Percentiles rank a stretch among this genome's conserved stretches.
Conservation (phyloP, 805 yeast species). For the Yarrowia phangngaensis region DNA sequence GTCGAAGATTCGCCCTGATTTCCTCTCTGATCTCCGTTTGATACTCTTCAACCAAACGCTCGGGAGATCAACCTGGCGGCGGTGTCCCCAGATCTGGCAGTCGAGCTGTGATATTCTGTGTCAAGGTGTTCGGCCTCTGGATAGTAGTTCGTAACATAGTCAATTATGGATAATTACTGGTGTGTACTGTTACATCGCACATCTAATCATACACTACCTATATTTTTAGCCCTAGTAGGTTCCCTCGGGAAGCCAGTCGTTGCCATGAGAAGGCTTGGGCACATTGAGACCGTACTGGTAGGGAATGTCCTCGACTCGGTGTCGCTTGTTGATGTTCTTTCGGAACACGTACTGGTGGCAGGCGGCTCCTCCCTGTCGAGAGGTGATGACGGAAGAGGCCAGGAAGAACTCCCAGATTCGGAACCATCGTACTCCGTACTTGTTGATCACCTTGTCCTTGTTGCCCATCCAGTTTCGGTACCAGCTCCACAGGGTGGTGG, state of each 20-base stretch:
- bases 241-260: constrained; percentile 27
- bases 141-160: too few species aligned
- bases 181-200: background rate
- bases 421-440: constrained; percentile 86
- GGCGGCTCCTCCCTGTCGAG: constrained; percentile 91
- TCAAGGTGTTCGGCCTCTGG: too few species aligned
- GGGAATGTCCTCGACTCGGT: constrained; percentile 78
- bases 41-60: too few species aligned
- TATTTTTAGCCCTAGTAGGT: constrained; percentile 12
- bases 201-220: background rate
- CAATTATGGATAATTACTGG: too few species aligned
- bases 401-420: constrained; percentile 91
- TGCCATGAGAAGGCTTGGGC: constrained; percentile 34
- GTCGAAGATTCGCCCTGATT: too few species aligned
- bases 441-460: constrained; percentile 67
- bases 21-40: too few species aligned
- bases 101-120: too few species aligned
- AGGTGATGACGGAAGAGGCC: constrained; percentile 73
- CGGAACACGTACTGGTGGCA: constrained; percentile 88
- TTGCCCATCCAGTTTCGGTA: constrained; percentile 89
- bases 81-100: too few species aligned
- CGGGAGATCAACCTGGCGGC: too few species aligned
- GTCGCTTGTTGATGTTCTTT: constrained; percentile 81
- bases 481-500: constrained; percentile 91
- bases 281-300: constrained; percentile 64